Percentiles rank a stretch among this genome's conserved stretches.
Evolutionary conservation across 1,284 basidiomycete genomes (phyloP).

Genomic region (Ceratobasidium sp.): DNA sequence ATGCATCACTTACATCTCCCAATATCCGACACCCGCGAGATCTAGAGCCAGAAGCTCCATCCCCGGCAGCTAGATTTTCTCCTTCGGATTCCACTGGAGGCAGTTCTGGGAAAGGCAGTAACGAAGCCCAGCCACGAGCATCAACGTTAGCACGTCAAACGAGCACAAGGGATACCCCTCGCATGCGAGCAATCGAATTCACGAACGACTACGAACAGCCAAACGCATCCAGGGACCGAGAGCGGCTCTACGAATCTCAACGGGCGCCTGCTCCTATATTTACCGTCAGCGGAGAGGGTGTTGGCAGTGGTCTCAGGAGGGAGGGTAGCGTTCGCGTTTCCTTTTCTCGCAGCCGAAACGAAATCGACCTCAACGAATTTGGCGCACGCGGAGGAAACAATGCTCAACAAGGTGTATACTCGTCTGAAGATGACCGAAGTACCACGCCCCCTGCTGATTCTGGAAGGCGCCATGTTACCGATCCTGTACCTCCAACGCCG

Average conservation of each 20-base stretch:
- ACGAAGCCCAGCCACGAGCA: not conserved
- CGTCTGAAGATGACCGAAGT: conserved; percentile 42
- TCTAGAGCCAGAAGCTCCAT: conserved; percentile 23
- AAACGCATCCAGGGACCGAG: conserved; percentile 38
- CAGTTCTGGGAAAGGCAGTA: conserved; percentile 10
- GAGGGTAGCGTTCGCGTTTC: conserved; percentile 42
- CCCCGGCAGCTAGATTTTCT: conserved; percentile 13
- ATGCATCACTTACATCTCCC: conserved; percentile 26
- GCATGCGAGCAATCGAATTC: conserved; percentile 25
- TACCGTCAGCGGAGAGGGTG: conserved; percentile 23
- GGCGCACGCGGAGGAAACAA: not conserved
- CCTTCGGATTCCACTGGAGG: not conserved
- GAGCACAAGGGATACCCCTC: conserved; percentile 8
- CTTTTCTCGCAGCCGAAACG: conserved; percentile 33
- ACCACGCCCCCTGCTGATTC: conserved; percentile 36
- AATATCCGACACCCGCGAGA: conserved; percentile 18
- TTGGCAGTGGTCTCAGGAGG: conserved; percentile 14
- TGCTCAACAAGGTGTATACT: conserved; percentile 33
- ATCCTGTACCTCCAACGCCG: conserved; percentile 9
- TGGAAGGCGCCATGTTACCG: conserved; percentile 24
- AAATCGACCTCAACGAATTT: conserved; percentile 29
- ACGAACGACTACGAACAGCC: conserved; percentile 29
- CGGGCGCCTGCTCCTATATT: conserved; percentile 17
- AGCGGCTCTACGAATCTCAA: conserved; percentile 33
- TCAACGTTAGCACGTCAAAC: conserved; percentile 11